phyloP scores from a whole-genome alignment of 352 stramenopile species.

The Globisporangium solare region DNA sequence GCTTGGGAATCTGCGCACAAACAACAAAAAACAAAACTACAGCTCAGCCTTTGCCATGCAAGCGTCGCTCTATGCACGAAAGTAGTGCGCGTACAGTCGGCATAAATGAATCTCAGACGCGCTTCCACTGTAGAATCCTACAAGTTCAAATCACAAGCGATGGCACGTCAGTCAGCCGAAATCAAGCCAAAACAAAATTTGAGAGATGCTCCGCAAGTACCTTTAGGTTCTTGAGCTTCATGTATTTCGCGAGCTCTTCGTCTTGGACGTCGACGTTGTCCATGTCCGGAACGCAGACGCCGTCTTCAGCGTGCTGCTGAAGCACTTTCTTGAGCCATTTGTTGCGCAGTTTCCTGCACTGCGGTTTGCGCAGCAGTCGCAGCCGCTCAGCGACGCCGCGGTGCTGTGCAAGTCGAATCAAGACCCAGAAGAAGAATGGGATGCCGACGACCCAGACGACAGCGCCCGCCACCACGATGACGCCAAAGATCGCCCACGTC shows the following conservation, averaged over 20 bases:
- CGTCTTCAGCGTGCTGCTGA: constrained; percentile 36
- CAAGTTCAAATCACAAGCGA: neutral
- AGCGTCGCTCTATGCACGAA: neutral
- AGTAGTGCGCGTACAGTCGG: constrained; percentile 40
- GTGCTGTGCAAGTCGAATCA: constrained; percentile 66
- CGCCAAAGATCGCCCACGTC: constrained; percentile 58
- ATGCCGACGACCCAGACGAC: constrained; percentile 71
- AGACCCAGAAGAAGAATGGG: constrained; percentile 70
- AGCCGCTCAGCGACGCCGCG: constrained; percentile 45
- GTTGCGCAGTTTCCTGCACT: constrained; percentile 29
- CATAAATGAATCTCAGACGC: constrained; percentile 74
- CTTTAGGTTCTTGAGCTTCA: constrained; percentile 69
- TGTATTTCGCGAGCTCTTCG: constrained; percentile 65
- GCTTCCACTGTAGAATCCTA: constrained; percentile 67
- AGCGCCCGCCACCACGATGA: constrained; percentile 48
- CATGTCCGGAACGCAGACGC: constrained; percentile 50
- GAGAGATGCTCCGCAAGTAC: constrained; percentile 17
- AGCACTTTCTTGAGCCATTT: constrained; percentile 69
- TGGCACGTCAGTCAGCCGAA: constrained; percentile 1
- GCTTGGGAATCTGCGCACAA: constrained; percentile 36
- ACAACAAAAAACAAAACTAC: constrained; percentile 1
- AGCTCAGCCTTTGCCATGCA: neutral
- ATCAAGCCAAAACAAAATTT: neutral
- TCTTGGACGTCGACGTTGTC: constrained; percentile 53
- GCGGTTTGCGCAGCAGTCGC: constrained; percentile 35